Evolutionary conservation across 345 rosid species (phyloP).

Genomic region (Camelina laxa): DNA sequence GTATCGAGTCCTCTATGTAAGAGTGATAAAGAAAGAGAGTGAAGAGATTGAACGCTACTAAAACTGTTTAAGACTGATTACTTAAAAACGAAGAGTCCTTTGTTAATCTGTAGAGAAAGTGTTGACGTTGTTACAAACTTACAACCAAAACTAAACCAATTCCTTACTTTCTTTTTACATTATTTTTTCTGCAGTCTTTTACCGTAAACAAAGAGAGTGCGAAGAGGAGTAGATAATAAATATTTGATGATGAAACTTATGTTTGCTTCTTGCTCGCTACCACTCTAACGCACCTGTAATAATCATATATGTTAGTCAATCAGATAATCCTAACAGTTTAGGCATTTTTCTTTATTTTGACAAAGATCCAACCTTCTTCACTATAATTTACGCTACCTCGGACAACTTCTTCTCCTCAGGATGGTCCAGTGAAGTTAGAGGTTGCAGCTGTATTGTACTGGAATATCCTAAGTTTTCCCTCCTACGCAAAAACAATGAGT

Average conservation of each 20-base stretch:
- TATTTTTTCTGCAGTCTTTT: neutral
- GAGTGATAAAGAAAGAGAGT: neutral
- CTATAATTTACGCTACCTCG: constrained; percentile 42
- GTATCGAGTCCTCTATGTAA: no score
- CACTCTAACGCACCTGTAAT: neutral
- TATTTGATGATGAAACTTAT: neutral
- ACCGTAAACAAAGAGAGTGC: neutral
- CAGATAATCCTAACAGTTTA: neutral
- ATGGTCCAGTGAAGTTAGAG: constrained; percentile 39
- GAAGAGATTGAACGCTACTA: neutral
- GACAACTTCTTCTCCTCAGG: constrained; percentile 49
- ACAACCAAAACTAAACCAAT: neutral
- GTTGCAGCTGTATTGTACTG: constrained; percentile 56
- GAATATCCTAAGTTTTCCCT: constrained; percentile 82
- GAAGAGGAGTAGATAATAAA: neutral
- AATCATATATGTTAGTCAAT: neutral
- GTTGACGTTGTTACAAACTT: constrained; percentile 1
- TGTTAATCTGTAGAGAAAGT: constrained; percentile 7
- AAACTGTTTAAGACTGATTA: neutral
- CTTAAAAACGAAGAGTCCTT: constrained; percentile 6
- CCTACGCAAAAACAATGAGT: constrained; percentile 44
- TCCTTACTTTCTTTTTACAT: constrained; percentile 6
- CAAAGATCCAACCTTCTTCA: constrained; percentile 13
- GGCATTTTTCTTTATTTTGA: neutral
- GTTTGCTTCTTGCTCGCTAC: neutral